Base-by-base conservation (phyloP, 2,329 filamentous ascomycete genomes). In the Aspergillus japonicus region DNA sequence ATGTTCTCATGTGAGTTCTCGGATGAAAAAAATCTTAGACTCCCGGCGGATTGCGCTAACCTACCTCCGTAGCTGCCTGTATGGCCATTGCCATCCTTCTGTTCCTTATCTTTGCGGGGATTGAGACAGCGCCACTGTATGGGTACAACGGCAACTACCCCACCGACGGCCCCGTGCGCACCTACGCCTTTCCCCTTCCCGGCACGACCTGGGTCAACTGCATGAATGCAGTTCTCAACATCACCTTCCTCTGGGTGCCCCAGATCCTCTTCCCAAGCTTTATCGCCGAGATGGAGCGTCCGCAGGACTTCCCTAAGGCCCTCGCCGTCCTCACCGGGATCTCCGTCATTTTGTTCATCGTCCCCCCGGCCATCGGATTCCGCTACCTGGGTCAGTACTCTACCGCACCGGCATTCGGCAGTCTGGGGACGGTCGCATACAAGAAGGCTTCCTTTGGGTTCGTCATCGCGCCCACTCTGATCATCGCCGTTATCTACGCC, bases 231-330 rank as follows among this genome's bases (percentile, higher is more conserved):
- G 79, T 82, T 1, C 64, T 82, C 19, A 82, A 81, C 63, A 79
- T 81, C 62, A 81, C 79, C 16, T 82, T 81, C 66, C 71, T 81
- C 51, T 82, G 79, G 80, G 78, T 82, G 1, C 80, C 80, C 2
- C 80, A 83, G 60, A 82, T 82, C 58, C 75, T 82, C 26, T 82
- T 83, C 68, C 81, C 81, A 1, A 79, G 78, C 14, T 83, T 83
- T 69, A 82, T 83, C 69, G 66, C 80, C 33, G 80, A 83, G 62
- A 82, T 82, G 80, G 76, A 82, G 60, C 69, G 68, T 12, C 80
- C 80, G 1, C 76, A 82, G 51, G 80, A 83, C 67, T 82, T 82
- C 68, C 80, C 80, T 49, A 83, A 83, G 60, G 71, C 80, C 2
- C 74, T 83, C 39, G 78, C 80, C 2, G 80, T 82, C 39, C 70